Base-by-base conservation (phyloP, 2,329 filamentous ascomycete species). In the Periconia macrospinosa region DNA sequence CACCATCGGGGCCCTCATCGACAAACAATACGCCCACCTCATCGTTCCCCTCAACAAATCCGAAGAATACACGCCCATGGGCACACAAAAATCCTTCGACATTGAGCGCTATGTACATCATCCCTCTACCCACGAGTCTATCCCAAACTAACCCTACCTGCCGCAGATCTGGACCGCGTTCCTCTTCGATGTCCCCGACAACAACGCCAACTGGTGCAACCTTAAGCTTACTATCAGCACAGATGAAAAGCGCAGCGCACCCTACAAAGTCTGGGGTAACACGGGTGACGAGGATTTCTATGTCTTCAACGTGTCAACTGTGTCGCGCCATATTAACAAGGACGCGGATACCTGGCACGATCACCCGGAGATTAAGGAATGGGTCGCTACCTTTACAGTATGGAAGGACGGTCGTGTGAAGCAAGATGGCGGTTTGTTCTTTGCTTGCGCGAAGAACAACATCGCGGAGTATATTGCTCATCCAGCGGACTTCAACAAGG, bases 121-220 rank as follows among this genome's bases (percentile, higher is more conserved):
- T 8, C 13, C n/a, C 10, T 13, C 15, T 30, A 9, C 23, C 17
- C 15, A 17, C 11, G 35, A 11, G 41, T 13, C 20, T 23, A 33
- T 13, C 51, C 59, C 53, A 30, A 57, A 19, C 17, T 30, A 20
- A 49, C 46, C 11, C 37, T 15, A 5, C 1, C 19, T 15, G 5
- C 1, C 18, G 9, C 40, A 69, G 64, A 51, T 58, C 46, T 62
- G 53, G 48, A 68, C 67, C n/a, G 68, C 66, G 30, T 57, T 70
- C 48, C 63, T 60, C 41, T 73, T 71, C 56, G 70, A 73, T 47
- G 55, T 71, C 5, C 67, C 66, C 43, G 40, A 50, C 51, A 67
- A 64, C 45, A 47, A 44, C 17, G 68, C 65, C 18, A 43, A 45
- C 20, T 57, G 37, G 43, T 73, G 69, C 55, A 55, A 56, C 17